phyloP scores from a whole-genome alignment of 352 stramenopile genomes.

The Globisporangium acanthophoron region DNA sequence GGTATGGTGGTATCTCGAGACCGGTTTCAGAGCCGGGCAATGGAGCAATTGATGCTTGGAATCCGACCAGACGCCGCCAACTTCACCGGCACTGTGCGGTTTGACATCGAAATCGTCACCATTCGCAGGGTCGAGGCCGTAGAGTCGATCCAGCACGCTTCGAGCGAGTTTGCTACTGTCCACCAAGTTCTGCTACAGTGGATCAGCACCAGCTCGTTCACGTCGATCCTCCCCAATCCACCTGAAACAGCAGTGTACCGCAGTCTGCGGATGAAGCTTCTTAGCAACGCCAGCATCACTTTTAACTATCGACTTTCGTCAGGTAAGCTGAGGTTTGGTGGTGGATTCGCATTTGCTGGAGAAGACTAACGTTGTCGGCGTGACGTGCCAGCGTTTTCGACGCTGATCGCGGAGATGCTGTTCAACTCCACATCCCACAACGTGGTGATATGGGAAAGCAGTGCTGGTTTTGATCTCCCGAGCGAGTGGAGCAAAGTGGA shows the following conservation, averaged over 20 bases:
- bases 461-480: slow-evolving; percentile 1
- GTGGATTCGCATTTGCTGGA: too few relatives aligned
- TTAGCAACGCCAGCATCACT: slow-evolving; percentile 17
- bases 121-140: slow-evolving; percentile 5
- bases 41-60: slow-evolving; percentile 14
- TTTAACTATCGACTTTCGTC: slow-evolving; percentile 33
- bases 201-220: slow-evolving; percentile 11
- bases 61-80: slow-evolving; percentile 10
- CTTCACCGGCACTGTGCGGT: slow-evolving; percentile 20
- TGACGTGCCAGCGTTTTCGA: slow-evolving; percentile 26
- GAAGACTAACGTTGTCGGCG: slow-evolving; percentile 2
- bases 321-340: slow-evolving; percentile 12
- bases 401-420: slow-evolving; percentile 25
- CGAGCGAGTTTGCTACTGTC: slow-evolving; percentile 9
- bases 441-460: slow-evolving; percentile 31
- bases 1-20: not conserved
- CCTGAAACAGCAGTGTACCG: slow-evolving; percentile 20
- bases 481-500: slow-evolving; percentile 27
- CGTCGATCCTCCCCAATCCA: slow-evolving; percentile 2
- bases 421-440: slow-evolving; percentile 18
- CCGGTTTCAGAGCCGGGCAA: not conserved
- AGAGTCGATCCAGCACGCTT: slow-evolving; percentile 13
- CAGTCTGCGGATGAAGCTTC: slow-evolving; percentile 18
- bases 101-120: slow-evolving; percentile 15
- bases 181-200: slow-evolving; percentile 24